Evolutionary conservation across 768 basidiomycete genomes (phyloP).

Genomic region (Boletus eberwhitei): DNA sequence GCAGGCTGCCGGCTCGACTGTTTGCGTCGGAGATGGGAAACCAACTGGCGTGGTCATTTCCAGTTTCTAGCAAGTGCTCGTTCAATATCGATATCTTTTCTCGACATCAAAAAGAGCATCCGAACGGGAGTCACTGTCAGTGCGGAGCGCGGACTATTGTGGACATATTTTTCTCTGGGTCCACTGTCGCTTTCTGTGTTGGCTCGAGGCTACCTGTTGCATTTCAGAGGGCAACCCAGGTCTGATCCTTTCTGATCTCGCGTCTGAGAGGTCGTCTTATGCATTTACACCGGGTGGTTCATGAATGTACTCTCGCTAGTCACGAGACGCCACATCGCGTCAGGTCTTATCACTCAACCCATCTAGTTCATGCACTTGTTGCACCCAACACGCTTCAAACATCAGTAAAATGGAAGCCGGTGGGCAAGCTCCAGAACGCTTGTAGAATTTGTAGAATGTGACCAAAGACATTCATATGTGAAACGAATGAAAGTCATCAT

Average conservation of each 20-base stretch:
- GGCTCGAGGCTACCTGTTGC: background rate
- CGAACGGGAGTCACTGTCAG: background rate
- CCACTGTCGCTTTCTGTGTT: background rate
- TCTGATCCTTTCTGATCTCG: background rate
- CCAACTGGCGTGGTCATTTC: slow-evolving; percentile 5
- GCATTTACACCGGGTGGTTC: background rate
- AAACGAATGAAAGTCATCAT: background rate
- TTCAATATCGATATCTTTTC: slow-evolving; percentile 1
- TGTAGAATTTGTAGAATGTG: background rate
- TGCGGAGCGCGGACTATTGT: background rate
- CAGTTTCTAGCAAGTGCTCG: slow-evolving; percentile 3
- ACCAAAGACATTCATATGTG: background rate
- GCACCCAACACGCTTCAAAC: background rate
- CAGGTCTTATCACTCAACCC: background rate
- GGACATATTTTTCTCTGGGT: background rate
- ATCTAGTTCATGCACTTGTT: background rate
- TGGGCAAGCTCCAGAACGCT: background rate
- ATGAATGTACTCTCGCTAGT: background rate
- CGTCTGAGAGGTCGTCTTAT: background rate
- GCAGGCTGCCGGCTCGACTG: slow-evolving; percentile 3
- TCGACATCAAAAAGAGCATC: background rate
- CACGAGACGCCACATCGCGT: background rate
- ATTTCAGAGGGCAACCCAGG: background rate
- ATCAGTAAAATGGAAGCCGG: slow-evolving; percentile 2
- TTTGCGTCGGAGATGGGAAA: slow-evolving; percentile 23